Evolutionary conservation across 2,329 filamentous ascomycete genomes (phyloP).

Genomic region (Trichoderma pleuroti): DNA sequence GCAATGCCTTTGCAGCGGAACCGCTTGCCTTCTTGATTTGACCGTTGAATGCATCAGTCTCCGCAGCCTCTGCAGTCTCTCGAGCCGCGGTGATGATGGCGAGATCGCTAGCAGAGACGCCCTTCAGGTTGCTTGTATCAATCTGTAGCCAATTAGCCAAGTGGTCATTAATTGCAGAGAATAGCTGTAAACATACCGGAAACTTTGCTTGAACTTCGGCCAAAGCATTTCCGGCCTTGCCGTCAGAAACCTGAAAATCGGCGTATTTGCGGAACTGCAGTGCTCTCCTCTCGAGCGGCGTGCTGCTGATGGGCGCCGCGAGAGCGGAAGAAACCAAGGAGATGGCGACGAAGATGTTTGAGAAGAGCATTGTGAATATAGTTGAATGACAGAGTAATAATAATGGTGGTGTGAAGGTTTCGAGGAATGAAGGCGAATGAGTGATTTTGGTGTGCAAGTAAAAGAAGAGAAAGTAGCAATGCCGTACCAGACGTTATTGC

Average conservation of each 20-base stretch:
- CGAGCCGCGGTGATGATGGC: not conserved
- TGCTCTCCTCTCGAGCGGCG: not conserved
- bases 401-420: not conserved
- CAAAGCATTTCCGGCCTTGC: not conserved
- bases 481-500: not conserved
- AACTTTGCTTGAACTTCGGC: not conserved
- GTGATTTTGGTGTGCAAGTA: not conserved
- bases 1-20: not conserved
- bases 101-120: not conserved
- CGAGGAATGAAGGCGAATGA: not conserved
- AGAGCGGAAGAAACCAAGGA: not conserved
- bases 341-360: not conserved
- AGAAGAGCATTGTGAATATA: not conserved
- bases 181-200: not conserved
- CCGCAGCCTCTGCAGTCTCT: not conserved
- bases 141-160: not conserved
- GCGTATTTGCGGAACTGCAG: slow-evolving; percentile 3
- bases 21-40: not conserved
- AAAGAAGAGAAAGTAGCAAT: not conserved
- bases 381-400: not conserved
- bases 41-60: not conserved
- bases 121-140: not conserved
- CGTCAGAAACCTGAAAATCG: not conserved
- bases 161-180: accelerated
- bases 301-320: not conserved